Base-by-base conservation (phyloP, 148 eudicot species). In the Selenicereus undatus region DNA sequence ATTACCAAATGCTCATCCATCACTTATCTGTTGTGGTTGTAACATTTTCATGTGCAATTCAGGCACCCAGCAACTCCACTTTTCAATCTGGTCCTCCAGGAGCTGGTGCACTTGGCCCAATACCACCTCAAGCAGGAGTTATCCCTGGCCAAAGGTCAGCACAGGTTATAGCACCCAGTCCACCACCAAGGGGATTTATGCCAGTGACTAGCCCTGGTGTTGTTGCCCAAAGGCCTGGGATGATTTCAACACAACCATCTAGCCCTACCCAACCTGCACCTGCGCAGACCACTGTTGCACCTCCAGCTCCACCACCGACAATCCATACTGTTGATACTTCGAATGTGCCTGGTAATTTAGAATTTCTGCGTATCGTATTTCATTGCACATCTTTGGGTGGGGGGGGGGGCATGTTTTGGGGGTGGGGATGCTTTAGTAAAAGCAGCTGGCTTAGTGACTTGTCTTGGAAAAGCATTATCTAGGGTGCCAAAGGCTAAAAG, bases 241-340 rank as follows among this genome's bases (percentile, higher is more conserved):
- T 88, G 94, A 88, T 81, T 84, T 88, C 87, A 56, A 77, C 80
- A 36, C 98, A 96, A 81, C 93, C 98, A 74, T 79, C 93, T 43
- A 93, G 95, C 78, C 98, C 99, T 81, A 85, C 83, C 66, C 95
- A 89, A 73, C 69, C 91, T 35, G 83, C 89, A 56, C 86, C 89
- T 68, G 84, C 86, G 69, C 92, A 90, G 70, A 82, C 88, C 71
- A 77, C 92, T 32, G 84, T 81, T 81, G 82, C 93, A 79, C 97
- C 97, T 83, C 82, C 91, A 76, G 91, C 99, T 84, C 95, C 97
- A 0, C 97, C 97, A 35, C 91, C 99, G 71, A 96, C 97, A 35
- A 89, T 91, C 26, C 99, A 91, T 87, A 96, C 99, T 52, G 99
- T 76, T 72, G 98, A 93, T 86, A 91, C 95, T 77, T 92, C 99